A percentile compares a stretch with the other conserved stretches of the same genome.
Conservation (phyloP, 257 asterid genomes). For the Eucommia ulmoides region DNA sequence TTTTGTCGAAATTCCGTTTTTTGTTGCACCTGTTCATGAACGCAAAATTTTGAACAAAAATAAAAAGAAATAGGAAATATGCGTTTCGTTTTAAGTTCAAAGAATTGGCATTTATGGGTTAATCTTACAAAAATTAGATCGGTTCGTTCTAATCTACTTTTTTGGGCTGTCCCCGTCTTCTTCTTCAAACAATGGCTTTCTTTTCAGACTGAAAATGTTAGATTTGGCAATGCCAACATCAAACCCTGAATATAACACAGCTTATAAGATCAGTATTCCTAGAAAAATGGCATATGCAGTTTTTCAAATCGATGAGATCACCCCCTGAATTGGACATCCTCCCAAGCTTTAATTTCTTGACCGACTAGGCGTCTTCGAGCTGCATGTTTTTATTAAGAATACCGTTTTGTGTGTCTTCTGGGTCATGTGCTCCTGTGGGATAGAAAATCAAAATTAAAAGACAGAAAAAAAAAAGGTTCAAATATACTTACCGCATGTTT, state of each 20-base stretch:
- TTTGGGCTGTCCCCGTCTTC: conserved; percentile 5
- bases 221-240: too few species aligned
- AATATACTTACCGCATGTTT: too few species aligned
- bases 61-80: too few species aligned
- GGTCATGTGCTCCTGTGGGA: conserved; percentile 33
- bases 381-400: conserved; percentile 14
- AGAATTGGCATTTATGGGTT: too few species aligned
- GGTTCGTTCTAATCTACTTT: conserved; percentile 36
- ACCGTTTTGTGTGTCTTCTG: conserved; percentile 14
- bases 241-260: conserved; percentile 14
- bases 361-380: conserved; percentile 8
- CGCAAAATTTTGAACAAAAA: too few species aligned
- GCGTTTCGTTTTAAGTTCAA: too few species aligned
- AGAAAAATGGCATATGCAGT: too few species aligned
- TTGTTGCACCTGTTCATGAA: too few species aligned
- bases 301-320: conserved; percentile 3
- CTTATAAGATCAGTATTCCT: background rate
- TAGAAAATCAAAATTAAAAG: background rate
- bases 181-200: conserved; percentile 32
- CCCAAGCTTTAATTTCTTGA: conserved; percentile 14
- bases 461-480: background rate
- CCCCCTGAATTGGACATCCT: conserved; percentile 25
- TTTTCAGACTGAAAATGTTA: conserved; percentile 23
- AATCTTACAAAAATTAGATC: conserved; percentile 20
- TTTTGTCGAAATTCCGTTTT: conserved; percentile 2